These are phyloP conservation scores for Cryptococcus sp. DNA, from an alignment of 1,284 basidiomycete genomes.

Conservation along the genomic window DNA sequence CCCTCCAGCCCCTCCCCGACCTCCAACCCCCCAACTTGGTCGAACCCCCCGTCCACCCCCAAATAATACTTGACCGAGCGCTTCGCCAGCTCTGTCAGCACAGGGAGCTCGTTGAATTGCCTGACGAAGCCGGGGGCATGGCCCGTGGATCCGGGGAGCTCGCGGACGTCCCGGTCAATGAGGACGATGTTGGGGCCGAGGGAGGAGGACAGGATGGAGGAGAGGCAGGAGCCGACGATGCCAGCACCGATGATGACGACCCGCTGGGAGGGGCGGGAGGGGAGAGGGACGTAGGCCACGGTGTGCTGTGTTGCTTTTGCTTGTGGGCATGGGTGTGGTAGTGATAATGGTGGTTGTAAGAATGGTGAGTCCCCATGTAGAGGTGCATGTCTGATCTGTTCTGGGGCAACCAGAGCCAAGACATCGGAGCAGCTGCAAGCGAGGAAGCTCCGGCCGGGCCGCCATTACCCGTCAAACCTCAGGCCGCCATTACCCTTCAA, in stretches of 20 bases:
- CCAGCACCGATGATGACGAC: constrained; percentile 22
- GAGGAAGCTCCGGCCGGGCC: too few relatives aligned
- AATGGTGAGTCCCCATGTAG: too few relatives aligned
- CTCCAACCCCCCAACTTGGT: constrained; percentile 25
- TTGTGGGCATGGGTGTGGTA: too few relatives aligned
- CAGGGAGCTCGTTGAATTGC: constrained; percentile 19
- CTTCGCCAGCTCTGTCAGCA: constrained; percentile 25
- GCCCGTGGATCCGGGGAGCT: constrained; percentile 28
- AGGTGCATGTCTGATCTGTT: too few relatives aligned
- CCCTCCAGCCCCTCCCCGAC: constrained; percentile 2
- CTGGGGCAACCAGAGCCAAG: too few relatives aligned
- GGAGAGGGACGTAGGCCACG: constrained; percentile 1
- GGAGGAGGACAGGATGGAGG: constrained; percentile 49
- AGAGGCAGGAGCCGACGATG: constrained; percentile 38
- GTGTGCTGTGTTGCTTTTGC: neutral
- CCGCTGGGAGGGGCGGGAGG: constrained; percentile 3
- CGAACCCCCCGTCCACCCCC: constrained; percentile 16
- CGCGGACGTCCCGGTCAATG: constrained; percentile 44
- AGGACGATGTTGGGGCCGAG: constrained; percentile 51
- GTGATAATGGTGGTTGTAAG: too few relatives aligned
- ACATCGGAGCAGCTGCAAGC: too few relatives aligned
- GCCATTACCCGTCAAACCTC: too few relatives aligned
- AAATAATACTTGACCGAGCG: constrained; percentile 18
- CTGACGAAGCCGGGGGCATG: constrained; percentile 35
- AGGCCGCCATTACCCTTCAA: too few relatives aligned